These are phyloP conservation scores for Microbotryum scabiosae DNA, from an alignment of 1,284 basidiomycete species.

Conservation along the genomic window DNA sequence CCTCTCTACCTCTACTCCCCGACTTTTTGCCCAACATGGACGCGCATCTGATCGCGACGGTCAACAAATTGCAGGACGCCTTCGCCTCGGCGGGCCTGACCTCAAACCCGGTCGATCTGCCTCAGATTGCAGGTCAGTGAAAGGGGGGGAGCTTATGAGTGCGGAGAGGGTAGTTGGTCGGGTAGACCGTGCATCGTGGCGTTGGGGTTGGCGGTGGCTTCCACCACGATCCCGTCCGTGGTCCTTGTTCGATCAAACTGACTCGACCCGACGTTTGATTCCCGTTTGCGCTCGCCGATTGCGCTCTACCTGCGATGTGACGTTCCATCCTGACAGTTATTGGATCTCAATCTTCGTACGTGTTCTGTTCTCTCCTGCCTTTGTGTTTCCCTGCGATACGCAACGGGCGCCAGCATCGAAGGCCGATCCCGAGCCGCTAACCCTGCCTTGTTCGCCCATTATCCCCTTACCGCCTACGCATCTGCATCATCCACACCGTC, in stretches of 20 bases:
- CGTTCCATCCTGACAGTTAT: slow-evolving; percentile 40
- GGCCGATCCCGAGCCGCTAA: neutral
- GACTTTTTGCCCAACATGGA: slow-evolving; percentile 7
- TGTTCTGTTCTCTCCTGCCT: neutral
- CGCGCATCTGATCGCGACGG: slow-evolving; percentile 23
- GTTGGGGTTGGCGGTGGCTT: too few species aligned
- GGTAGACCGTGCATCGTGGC: too few species aligned
- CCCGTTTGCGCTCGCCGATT: neutral
- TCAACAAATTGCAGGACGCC: slow-evolving; percentile 46
- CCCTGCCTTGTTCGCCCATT: neutral
- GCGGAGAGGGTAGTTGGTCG: too few species aligned
- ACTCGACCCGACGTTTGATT: neutral
- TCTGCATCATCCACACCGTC: neutral
- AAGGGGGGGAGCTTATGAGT: too few species aligned
- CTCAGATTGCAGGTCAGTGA: slow-evolving; percentile 43
- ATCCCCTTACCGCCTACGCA: neutral
- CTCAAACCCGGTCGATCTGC: slow-evolving; percentile 46
- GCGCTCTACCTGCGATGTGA: slow-evolving; percentile 1
- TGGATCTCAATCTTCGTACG: slow-evolving; percentile 47
- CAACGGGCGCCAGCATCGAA: neutral
- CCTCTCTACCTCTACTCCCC: too few species aligned
- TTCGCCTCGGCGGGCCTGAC: slow-evolving; percentile 46
- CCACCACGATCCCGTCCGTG: neutral
- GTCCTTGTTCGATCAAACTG: neutral
- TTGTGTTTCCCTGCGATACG: too few species aligned